These are phyloP conservation scores for Penicillium sp. DNA, from an alignment of 2,329 filamentous ascomycete species.

Conservation along the genomic window DNA sequence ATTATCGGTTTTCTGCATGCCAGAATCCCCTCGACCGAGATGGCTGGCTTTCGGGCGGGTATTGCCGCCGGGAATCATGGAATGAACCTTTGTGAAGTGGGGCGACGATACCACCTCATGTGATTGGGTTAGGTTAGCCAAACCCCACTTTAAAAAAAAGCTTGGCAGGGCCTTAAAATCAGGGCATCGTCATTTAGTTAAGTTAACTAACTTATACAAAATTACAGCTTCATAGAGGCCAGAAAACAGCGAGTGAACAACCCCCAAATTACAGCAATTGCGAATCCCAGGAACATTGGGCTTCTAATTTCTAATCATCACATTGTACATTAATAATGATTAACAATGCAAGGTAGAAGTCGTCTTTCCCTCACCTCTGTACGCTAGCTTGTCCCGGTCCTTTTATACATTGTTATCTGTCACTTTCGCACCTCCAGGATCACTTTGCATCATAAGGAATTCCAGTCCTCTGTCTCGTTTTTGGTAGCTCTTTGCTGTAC, in stretches of 20 bases:
- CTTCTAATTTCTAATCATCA: neutral
- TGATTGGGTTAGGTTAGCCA: neutral
- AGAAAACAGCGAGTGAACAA: neutral
- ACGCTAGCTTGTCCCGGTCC: neutral
- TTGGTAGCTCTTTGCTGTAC: neutral
- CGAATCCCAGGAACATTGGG: neutral
- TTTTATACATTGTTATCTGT: neutral
- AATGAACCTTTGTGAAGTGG: neutral
- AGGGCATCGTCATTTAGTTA: conserved; percentile 13
- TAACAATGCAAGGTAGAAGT: neutral
- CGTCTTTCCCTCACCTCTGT: neutral
- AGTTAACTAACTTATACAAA: too few relatives aligned
- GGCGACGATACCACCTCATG: neutral
- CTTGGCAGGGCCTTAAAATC: conserved; percentile 14
- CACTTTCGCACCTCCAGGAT: neutral
- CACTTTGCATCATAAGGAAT: neutral
- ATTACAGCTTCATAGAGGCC: conserved; percentile 4
- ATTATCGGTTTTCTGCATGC: too few relatives aligned
- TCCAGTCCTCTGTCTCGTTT: neutral
- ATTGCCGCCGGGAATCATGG: too few relatives aligned
- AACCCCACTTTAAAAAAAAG: conserved; percentile 1
- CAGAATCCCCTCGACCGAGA: too few relatives aligned
- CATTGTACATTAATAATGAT: neutral
- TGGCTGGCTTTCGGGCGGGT: too few relatives aligned
- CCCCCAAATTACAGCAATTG: neutral